Evolutionary conservation across 2,329 filamentous ascomycete species (phyloP).

Genomic region (Phialophora chinensis): DNA sequence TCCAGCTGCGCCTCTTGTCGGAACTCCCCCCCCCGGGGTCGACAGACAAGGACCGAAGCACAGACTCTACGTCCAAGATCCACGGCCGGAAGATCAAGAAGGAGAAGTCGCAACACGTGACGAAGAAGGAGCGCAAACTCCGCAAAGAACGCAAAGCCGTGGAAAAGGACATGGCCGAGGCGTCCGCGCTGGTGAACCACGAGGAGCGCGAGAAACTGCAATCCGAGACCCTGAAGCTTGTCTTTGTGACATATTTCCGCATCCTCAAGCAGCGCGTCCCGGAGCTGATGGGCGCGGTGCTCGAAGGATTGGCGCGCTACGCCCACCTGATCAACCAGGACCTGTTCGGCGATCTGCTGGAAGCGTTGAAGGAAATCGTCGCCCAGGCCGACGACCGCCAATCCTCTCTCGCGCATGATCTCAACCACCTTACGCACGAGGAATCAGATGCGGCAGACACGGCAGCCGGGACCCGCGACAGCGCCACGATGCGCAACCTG

Average conservation of each 20-base stretch:
- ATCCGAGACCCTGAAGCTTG: conserved; percentile 91
- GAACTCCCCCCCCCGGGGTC: conserved; percentile 81
- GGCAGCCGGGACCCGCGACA: conserved; percentile 52
- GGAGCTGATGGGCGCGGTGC: conserved; percentile 91
- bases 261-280: conserved; percentile 83
- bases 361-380: conserved; percentile 92
- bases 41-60: conserved; percentile 73
- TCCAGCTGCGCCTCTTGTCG: conserved; percentile 83
- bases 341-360: conserved; percentile 95
- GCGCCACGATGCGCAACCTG: conserved; percentile 68
- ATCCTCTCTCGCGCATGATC: conserved; percentile 51
- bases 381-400: conserved; percentile 62
- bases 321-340: conserved; percentile 98
- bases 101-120: conserved; percentile 81
- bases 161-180: conserved; percentile 90
- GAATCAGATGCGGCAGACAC: conserved; percentile 43
- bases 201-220: conserved; percentile 95
- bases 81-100: conserved; percentile 66
- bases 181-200: conserved; percentile 87
- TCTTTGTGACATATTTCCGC: conserved; percentile 94
- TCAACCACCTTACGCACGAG: conserved; percentile 39
- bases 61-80: conserved; percentile 53
- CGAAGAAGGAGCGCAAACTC: conserved; percentile 83
- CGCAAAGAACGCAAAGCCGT: conserved; percentile 84
- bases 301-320: conserved; percentile 92